Percentiles rank a stretch among this genome's conserved stretches.
phyloP scores from a whole-genome alignment of 164 flowering plant species.

The Aristolochia contorta region DNA sequence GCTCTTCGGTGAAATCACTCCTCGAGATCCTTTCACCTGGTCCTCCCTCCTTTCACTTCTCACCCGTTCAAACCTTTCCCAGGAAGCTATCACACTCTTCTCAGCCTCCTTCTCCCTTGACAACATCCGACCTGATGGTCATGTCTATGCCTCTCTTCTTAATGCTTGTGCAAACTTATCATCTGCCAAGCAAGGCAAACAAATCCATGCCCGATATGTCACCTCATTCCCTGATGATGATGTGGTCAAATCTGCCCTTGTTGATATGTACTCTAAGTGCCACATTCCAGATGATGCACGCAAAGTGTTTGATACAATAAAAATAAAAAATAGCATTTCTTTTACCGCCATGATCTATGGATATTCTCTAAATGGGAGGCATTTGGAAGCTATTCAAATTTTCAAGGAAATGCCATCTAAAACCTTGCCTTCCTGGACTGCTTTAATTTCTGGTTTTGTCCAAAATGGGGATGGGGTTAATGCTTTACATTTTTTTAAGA shows the following conservation, averaged over 20 bases:
- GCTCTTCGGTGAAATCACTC: slow-evolving; percentile 68
- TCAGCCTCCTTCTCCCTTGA: slow-evolving; percentile 26
- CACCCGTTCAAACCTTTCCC: slow-evolving; percentile 41
- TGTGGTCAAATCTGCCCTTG: slow-evolving; percentile 64
- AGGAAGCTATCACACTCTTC: slow-evolving; percentile 31
- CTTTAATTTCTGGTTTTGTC: slow-evolving; percentile 74
- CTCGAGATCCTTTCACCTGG: slow-evolving; percentile 27
- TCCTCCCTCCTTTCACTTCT: slow-evolving; percentile 52
- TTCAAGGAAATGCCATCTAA: slow-evolving; percentile 30
- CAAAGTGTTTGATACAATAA: slow-evolving; percentile 43
- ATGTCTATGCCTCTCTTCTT: slow-evolving; percentile 46
- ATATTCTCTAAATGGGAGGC: slow-evolving; percentile 52
- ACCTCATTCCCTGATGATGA: slow-evolving; percentile 48
- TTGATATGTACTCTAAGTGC: slow-evolving; percentile 82
- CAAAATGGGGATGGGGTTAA: slow-evolving; percentile 45
- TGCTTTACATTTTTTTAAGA: slow-evolving; percentile 35
- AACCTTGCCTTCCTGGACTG: slow-evolving; percentile 60
- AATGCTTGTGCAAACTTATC: slow-evolving; percentile 46
- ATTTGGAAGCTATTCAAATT: slow-evolving; percentile 43
- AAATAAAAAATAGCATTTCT: slow-evolving; percentile 33
- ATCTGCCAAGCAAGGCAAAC: slow-evolving; percentile 39
- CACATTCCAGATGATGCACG: slow-evolving; percentile 43
- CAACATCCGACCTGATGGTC: slow-evolving; percentile 48
- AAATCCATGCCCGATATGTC: slow-evolving; percentile 56
- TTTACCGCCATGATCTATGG: slow-evolving; percentile 75